Evolutionary conservation across 2,329 filamentous ascomycete genomes (phyloP), one percentile per base, ranked within the genome.

Genomic region (Ophiostoma sp.): DNA sequence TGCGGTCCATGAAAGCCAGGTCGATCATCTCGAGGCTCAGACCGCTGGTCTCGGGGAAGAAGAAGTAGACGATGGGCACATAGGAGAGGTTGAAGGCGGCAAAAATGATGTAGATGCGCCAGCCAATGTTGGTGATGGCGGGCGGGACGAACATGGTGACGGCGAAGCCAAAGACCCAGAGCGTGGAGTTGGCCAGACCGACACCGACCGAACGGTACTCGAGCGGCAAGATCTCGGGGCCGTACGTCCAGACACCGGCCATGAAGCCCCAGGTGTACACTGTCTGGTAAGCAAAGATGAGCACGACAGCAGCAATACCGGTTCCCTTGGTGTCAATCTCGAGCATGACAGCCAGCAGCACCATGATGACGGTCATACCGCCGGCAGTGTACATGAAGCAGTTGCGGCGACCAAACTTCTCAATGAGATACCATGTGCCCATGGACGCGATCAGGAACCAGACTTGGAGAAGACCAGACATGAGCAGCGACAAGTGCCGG

Each of bases 11-110:
- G 4, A 55, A 55, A 1, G 50, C 50, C n/a, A 55, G 8, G 50
- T 28, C 50, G n/a, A 55, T 55, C 50, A 55, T 55, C 50, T 55
- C 50, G 50, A 55, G 50, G n/a, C n/a, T 55, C 50, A 55, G 50
- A 2, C 50, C 50, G 22, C 50, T 55, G 8, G 50, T 55, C 50
- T 55, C 50, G 50, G 50, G 45, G 50, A 55, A 28, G 50, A 55
- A 55, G 7, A 55, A 25, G 50, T 55, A 55, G 8, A 55, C 50
- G 6, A 55, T 25, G n/a, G 50, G 50, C n/a, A 28, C 50, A 25
- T 55, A 55, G 50, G 50, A 55, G 22, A 55, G 50, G 19, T 55
- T 55, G 50, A 55, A 55, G 22, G 50, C 50, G 50, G 50, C 50
- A 55, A 55, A 55, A 1, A 55, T 55, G 12, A 28, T 55, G 5